Percentiles rank a stretch among this genome's conserved stretches.
Conservation (phyloP, 345 rosid species). For the Bruguiera sexangula region DNA sequence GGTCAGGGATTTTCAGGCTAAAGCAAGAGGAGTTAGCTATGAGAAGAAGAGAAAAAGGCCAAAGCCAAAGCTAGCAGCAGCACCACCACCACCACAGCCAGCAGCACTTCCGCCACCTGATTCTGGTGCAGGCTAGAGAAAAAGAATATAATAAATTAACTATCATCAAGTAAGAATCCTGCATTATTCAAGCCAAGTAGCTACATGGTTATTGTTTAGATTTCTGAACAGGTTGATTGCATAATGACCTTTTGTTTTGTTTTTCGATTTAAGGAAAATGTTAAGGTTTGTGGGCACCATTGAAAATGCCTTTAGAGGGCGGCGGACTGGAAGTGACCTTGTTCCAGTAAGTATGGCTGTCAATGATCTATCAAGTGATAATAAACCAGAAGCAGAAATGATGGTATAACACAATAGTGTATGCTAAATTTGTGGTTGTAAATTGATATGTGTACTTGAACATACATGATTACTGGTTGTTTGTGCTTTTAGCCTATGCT, state of each 20-base stretch:
- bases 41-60: conserved; percentile 80
- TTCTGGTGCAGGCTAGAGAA: conserved; percentile 15
- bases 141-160: not conserved
- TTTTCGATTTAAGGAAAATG: conserved; percentile 11
- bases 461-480: not conserved
- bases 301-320: conserved; percentile 18
- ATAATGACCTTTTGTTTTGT: conserved; percentile 5
- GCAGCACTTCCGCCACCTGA: conserved; percentile 1
- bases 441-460: conserved; percentile 11
- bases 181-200: not conserved
- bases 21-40: conserved; percentile 90
- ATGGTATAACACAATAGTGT: conserved; percentile 4
- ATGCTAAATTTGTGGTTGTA: conserved; percentile 7
- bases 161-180: not conserved
- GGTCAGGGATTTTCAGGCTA: conserved; percentile 86
- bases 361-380: not conserved
- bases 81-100: not conserved
- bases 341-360: not conserved
- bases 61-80: conserved; percentile 24
- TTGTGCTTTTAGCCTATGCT: not conserved
- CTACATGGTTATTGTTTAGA: not conserved
- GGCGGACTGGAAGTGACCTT: conserved; percentile 7
- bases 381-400: conserved; percentile 7
- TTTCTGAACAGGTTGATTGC: conserved; percentile 4
- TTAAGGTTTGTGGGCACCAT: conserved; percentile 29